Evolutionary conservation across 2,329 filamentous ascomycete genomes (phyloP), one percentile per base, ranked within the genome.

Genomic region (Paecilomyces dactylethromorphus): DNA sequence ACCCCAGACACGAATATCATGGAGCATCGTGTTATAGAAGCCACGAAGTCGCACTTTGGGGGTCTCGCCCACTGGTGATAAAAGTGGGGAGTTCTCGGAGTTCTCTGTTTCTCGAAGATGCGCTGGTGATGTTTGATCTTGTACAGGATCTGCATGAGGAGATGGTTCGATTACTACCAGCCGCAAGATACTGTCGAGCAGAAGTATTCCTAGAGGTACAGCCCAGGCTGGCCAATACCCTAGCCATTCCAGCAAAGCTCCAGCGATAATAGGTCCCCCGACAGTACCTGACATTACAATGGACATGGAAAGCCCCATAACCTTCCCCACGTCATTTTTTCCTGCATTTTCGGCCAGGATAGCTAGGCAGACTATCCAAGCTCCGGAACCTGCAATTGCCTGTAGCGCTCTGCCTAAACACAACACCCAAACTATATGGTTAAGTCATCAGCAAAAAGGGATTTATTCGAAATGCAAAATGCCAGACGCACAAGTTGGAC

Each of bases 311-410:
- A 67, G 1, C 0, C 66, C 65, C 13, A 63, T 55, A 0, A 59
- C 57, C 55, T 62, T 68, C 0, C 66, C 68, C 32, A 69, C 59
- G 21, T 70, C 39, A 10, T 61, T 53, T 3, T 53, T 31, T 3
- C 56, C 31, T 3, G 67, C 61, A 3, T 49, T 62, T 7, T 67
- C 67, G 3, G 60, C 49, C 0, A 69, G 29, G 1, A 64, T 65
- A 1, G 68, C 64, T 1, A 66, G 51, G 7, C 67, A 64, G 13
- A 71, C 58, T 33, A 69, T 66, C 69, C 69, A 71, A 3, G 62
- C 58, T 1, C 61, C 56, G 11, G 60, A 61, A 4, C 62, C 63
- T 4, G 59, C 63, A n/a, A 68, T 51, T 0, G 57, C 64, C 54
- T 71, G 69, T 3, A 71, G n/a, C n/a, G n/a, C n/a, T n/a, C n/a